Conservation (phyloP, 2,329 filamentous ascomycete genomes). For the Colletotrichum caudatum region DNA sequence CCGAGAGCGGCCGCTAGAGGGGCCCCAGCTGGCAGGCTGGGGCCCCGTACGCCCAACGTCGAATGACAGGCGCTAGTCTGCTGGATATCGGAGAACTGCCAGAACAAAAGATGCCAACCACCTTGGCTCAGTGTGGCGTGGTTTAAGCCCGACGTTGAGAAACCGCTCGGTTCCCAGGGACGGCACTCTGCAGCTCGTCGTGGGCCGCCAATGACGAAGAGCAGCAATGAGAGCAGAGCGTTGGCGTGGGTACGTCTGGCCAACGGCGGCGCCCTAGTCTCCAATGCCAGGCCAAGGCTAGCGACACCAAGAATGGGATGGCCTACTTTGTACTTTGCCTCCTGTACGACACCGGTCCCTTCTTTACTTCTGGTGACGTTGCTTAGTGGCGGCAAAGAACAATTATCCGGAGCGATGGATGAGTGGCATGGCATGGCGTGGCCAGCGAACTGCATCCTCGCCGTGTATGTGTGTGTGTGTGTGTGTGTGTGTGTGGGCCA, state of each 20-base stretch:
- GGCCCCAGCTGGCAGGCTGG: neutral
- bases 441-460: conserved; percentile 15
- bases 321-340: neutral
- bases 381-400: conserved; percentile 18
- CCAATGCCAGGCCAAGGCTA: conserved; percentile 3
- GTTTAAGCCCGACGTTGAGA: conserved; percentile 30
- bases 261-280: conserved; percentile 6
- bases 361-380: conserved; percentile 10
- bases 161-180: conserved; percentile 25
- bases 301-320: neutral
- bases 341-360: conserved; percentile 8
- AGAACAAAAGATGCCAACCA: conserved; percentile 26
- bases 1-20: conserved; percentile 2
- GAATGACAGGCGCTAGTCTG: neutral
- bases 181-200: conserved; percentile 8
- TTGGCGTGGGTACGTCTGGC: neutral
- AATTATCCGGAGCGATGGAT: conserved; percentile 34
- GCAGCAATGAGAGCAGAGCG: neutral
- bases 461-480: conserved; percentile 8
- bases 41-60: neutral
- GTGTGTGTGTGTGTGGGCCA: conserved; percentile 28
- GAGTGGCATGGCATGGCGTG: conserved; percentile 6
- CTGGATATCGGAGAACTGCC: conserved; percentile 16
- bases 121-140: conserved; percentile 35
- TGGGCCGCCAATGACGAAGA: conserved; percentile 14